Conservation (phyloP, 2,329 filamentous ascomycete species). For the Neofusicoccum sp. region DNA sequence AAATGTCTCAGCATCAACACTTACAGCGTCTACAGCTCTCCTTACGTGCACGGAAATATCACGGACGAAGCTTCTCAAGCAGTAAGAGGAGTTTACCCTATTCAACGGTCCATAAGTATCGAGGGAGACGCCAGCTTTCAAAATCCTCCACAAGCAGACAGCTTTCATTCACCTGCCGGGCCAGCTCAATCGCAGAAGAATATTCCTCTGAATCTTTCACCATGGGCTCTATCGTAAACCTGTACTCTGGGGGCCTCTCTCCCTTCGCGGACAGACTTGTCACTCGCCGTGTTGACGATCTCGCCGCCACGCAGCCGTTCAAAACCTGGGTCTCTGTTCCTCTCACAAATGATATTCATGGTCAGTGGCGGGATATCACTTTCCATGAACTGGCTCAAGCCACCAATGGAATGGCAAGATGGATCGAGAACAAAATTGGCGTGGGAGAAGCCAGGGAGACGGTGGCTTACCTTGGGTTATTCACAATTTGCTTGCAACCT, state of each 20-base stretch:
- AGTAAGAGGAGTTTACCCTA: neutral
- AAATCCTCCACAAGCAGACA: neutral
- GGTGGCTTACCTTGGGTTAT: constrained; percentile 21
- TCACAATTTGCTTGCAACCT: too few relatives aligned
- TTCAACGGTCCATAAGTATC: neutral
- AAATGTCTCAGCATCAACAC: constrained; percentile 3
- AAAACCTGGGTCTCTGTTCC: constrained; percentile 18
- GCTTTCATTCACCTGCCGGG: neutral
- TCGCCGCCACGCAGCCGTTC: constrained; percentile 1
- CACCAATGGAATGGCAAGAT: constrained; percentile 12
- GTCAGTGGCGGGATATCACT: constrained; percentile 15
- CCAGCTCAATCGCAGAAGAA: neutral
- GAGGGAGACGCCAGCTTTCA: neutral
- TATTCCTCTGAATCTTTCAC: neutral
- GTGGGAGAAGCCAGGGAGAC: constrained; percentile 10
- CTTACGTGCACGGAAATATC: constrained; percentile 7
- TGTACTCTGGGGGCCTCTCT: constrained; percentile 12
- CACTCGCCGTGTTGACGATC: constrained; percentile 18
- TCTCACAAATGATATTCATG: constrained; percentile 6
- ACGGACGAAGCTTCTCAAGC: neutral
- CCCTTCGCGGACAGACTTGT: constrained; percentile 11
- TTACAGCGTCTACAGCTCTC: constrained; percentile 3
- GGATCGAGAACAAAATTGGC: constrained; percentile 19
- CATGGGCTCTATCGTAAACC: constrained; percentile 8
- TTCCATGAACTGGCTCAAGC: constrained; percentile 13